phyloP scores from a whole-genome alignment of 2,329 filamentous ascomycete species.

The Fusarium solani-melongenae region DNA sequence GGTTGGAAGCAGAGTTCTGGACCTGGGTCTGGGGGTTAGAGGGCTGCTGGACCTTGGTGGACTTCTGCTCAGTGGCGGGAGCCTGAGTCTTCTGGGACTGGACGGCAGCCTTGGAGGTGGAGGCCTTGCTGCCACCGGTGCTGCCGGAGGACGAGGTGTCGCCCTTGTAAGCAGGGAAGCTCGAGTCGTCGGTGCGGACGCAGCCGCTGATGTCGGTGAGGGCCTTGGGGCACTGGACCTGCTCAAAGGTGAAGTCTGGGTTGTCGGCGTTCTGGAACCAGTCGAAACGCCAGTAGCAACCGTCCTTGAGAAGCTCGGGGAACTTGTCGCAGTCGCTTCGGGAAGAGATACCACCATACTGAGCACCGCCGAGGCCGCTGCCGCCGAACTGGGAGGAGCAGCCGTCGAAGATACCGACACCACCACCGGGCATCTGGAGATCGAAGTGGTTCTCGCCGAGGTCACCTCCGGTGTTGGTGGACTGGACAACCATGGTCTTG shows the following conservation, averaged over 20 bases:
- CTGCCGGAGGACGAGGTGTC: slow-evolving; percentile 17
- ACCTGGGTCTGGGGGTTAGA: neutral
- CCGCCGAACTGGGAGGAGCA: slow-evolving; percentile 60
- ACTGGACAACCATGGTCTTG: slow-evolving; percentile 73
- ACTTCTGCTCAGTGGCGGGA: slow-evolving; percentile 20
- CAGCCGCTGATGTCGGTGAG: slow-evolving; percentile 56
- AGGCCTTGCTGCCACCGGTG: slow-evolving; percentile 2
- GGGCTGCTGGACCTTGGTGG: slow-evolving; percentile 11
- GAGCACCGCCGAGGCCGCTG: slow-evolving; percentile 58
- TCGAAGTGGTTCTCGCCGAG: slow-evolving; percentile 69
- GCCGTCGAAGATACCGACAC: slow-evolving; percentile 64
- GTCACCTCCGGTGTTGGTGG: slow-evolving; percentile 71
- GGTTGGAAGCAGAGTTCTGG: neutral
- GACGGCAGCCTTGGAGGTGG: slow-evolving; percentile 8
- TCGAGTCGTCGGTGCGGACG: slow-evolving; percentile 45
- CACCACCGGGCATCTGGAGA: slow-evolving; percentile 66
- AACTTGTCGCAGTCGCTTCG: slow-evolving; percentile 63
- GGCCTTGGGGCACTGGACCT: slow-evolving; percentile 65
- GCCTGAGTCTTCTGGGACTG: slow-evolving; percentile 21
- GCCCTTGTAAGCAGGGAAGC: slow-evolving; percentile 41
- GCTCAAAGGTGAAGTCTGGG: slow-evolving; percentile 64
- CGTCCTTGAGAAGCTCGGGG: slow-evolving; percentile 64
- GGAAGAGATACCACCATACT: slow-evolving; percentile 67
- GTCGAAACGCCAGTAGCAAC: slow-evolving; percentile 73
- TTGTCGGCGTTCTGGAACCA: slow-evolving; percentile 71